Evolutionary conservation across 23 red algal genomes (phyloP).

Genomic region (Rhodosorus marinus): DNA sequence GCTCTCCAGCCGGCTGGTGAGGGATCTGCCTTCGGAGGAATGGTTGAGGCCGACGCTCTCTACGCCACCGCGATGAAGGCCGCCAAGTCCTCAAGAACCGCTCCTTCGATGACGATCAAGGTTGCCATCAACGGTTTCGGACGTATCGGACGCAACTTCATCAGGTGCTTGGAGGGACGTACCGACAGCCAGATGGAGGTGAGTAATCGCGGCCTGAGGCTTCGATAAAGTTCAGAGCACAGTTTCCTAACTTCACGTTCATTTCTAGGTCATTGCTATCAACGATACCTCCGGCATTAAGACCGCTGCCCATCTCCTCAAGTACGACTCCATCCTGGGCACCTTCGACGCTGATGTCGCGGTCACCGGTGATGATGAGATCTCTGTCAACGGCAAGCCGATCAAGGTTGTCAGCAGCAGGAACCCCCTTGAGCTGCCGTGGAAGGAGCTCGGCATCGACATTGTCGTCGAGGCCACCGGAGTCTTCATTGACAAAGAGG

Average conservation of each 20-base stretch:
- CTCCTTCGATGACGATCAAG: constrained; percentile 76
- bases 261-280: constrained; percentile 75
- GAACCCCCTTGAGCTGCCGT: constrained; percentile 78
- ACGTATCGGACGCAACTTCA: constrained; percentile 88
- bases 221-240: no score
- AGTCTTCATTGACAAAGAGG: constrained; percentile 73
- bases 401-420: constrained; percentile 68
- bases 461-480: constrained; percentile 92
- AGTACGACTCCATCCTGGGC: constrained; percentile 95
- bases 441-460: constrained; percentile 63
- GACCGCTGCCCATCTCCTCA: constrained; percentile 91
- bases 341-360: constrained; percentile 52
- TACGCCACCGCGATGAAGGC: no score
- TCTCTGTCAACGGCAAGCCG: constrained; percentile 68
- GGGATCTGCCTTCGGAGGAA: no score
- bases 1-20: no score
- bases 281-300: constrained; percentile 93
- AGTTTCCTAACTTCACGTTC: no score
- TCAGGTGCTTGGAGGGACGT: constrained; percentile 56
- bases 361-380: constrained; percentile 31
- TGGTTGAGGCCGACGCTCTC: no score
- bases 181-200: constrained; percentile 53
- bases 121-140: constrained; percentile 94
- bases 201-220: no score
- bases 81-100: no score